phyloP scores from a whole-genome alignment of 148 eudicot species.

The Amaranthus palmeri region DNA sequence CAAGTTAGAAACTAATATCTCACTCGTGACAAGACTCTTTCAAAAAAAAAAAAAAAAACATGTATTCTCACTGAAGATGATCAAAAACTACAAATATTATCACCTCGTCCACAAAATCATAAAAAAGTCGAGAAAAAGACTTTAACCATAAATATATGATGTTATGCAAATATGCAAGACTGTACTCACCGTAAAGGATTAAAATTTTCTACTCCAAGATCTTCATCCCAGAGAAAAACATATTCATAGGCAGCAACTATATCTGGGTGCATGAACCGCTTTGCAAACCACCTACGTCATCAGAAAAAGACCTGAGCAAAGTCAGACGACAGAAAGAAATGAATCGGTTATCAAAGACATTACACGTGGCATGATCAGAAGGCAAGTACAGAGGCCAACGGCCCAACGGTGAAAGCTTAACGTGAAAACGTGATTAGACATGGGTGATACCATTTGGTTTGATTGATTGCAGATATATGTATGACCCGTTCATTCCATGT shows the following conservation, averaged over 20 bases:
- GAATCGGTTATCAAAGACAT: background rate
- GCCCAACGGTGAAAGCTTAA: background rate
- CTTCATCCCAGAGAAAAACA: conserved; percentile 97
- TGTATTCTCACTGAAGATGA: too few relatives aligned
- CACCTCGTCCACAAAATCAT: background rate
- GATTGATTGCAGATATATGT: conserved; percentile 73
- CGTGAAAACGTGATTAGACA: background rate
- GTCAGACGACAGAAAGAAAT: conserved; percentile 9
- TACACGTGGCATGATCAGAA: background rate
- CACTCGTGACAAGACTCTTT: too few relatives aligned
- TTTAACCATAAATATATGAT: background rate
- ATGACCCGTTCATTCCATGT: conserved; percentile 64
- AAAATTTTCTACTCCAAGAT: conserved; percentile 82
- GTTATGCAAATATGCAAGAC: background rate
- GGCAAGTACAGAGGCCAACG: background rate
- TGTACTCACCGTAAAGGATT: conserved; percentile 56
- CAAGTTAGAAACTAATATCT: too few relatives aligned
- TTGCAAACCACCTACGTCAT: conserved; percentile 83
- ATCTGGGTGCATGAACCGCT: conserved; percentile 89
- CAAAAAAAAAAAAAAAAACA: too few relatives aligned
- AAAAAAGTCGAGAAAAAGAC: background rate
- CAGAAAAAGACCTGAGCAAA: conserved; percentile 10
- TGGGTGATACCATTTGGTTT: conserved; percentile 79
- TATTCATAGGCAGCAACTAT: conserved; percentile 67
- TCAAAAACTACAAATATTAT: too few relatives aligned